Conservation (phyloP, 2,329 filamentous ascomycete genomes). For the Oidium heveae region DNA sequence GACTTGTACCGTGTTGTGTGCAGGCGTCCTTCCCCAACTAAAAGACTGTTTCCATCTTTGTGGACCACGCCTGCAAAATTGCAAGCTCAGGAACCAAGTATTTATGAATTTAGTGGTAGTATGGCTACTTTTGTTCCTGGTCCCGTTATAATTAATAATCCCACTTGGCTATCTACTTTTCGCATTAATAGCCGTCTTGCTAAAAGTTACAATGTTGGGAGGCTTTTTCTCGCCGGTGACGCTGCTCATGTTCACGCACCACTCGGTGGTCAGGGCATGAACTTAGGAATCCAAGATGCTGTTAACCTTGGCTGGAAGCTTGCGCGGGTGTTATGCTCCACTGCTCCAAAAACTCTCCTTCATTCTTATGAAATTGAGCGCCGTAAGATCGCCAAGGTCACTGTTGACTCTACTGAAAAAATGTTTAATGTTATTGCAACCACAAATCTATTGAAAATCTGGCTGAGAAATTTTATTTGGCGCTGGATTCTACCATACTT, state of each 20-base stretch:
- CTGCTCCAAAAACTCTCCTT: conserved; percentile 17
- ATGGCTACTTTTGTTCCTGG: conserved; percentile 12
- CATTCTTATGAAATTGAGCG: conserved; percentile 36
- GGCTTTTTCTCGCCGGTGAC: conserved; percentile 27
- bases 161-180: conserved; percentile 21
- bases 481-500: conserved; percentile 18
- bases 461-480: conserved; percentile 17
- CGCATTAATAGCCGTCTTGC: conserved; percentile 20
- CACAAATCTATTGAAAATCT: conserved; percentile 14
- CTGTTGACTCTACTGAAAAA: conserved; percentile 15
- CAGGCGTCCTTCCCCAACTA: conserved; percentile 3
- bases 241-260: conserved; percentile 35
- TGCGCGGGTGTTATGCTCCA: conserved; percentile 24
- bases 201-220: conserved; percentile 15
- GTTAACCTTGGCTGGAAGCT: conserved; percentile 37
- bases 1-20: conserved; percentile 12
- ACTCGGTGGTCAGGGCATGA: conserved; percentile 35
- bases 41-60: conserved; percentile 1
- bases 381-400: conserved; percentile 22
- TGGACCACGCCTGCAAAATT: conserved; percentile 4
- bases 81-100: not conserved
- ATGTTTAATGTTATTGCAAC: conserved; percentile 17
- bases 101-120: conserved; percentile 15
- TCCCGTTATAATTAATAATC: conserved; percentile 7
- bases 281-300: conserved; percentile 30